Percentiles rank a stretch among this genome's conserved stretches.
Conservation (phyloP, 2,329 filamentous ascomycete species). For the Acrodontium crateriforme region DNA sequence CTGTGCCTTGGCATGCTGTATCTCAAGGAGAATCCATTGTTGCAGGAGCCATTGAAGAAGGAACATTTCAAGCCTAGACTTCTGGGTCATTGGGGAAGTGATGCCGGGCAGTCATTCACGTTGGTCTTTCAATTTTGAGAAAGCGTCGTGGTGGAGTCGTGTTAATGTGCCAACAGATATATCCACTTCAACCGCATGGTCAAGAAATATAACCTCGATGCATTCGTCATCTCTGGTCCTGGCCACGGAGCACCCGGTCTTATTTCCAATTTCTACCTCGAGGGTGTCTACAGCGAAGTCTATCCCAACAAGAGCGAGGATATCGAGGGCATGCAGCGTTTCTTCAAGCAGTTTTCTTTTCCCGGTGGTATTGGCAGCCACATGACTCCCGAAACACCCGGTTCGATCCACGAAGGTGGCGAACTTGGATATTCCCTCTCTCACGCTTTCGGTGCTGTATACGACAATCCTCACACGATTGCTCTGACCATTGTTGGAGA, state of each 20-base stretch:
- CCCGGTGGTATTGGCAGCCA: conserved; percentile 67
- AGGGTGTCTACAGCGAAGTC: conserved; percentile 64
- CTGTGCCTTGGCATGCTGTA: conserved; percentile 71
- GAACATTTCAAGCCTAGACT: conserved; percentile 62
- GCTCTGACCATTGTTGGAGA: conserved; percentile 67
- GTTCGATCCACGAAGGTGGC: conserved; percentile 59
- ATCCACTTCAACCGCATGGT: conserved; percentile 74
- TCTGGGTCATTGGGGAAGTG: conserved; percentile 66
- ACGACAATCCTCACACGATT: conserved; percentile 61
- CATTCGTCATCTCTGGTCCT: conserved; percentile 61
- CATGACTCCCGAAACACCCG: conserved; percentile 65
- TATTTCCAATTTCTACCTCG: conserved; percentile 62
- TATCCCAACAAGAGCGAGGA: conserved; percentile 62
- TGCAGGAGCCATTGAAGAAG: conserved; percentile 52
- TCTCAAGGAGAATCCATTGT: conserved; percentile 57
- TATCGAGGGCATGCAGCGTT: conserved; percentile 53
- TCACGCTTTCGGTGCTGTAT: conserved; percentile 65
- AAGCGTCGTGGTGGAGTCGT: too few relatives aligned
- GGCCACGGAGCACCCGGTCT: conserved; percentile 67
- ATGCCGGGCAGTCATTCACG: conserved; percentile 68
- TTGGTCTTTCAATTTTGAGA: conserved; percentile 3
- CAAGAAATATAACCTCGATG: conserved; percentile 63
- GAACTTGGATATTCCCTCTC: conserved; percentile 72
- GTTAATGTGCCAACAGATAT: conserved; percentile 27
- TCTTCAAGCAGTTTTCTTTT: conserved; percentile 77